Evolutionary conservation across 2,329 filamentous ascomycete genomes (phyloP).

Genomic region (Albifimbria verrucaria): DNA sequence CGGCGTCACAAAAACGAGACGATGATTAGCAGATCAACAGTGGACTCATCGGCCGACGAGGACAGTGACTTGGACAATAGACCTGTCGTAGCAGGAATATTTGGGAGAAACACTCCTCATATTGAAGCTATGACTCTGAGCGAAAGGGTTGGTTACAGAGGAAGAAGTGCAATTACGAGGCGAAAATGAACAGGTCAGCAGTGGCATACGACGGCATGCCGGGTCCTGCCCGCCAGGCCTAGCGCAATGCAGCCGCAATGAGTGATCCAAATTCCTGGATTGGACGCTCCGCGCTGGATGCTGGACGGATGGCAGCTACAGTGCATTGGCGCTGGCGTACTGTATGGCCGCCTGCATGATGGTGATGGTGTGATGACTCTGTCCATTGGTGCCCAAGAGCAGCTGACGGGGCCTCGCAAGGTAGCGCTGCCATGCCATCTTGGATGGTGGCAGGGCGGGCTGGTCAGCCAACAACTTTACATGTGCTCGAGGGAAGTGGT

Average conservation of each 20-base stretch:
- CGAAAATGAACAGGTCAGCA: not conserved
- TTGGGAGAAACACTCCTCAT: not conserved
- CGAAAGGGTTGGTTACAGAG: not conserved
- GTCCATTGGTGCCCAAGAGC: not conserved
- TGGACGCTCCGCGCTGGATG: not conserved
- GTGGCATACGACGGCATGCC: not conserved
- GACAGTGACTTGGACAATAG: too few relatives aligned
- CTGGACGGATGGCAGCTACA: not conserved
- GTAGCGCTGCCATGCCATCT: too few relatives aligned
- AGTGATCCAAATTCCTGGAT: not conserved
- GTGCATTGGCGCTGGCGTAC: not conserved
- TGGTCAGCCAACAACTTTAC: too few relatives aligned
- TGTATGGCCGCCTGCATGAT: not conserved
- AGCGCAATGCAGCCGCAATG: not conserved
- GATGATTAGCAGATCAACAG: too few relatives aligned
- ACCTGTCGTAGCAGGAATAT: not conserved
- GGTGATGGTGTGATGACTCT: not conserved
- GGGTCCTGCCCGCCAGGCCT: not conserved
- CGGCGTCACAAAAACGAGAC: too few relatives aligned
- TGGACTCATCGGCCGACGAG: too few relatives aligned
- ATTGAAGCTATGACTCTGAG: not conserved
- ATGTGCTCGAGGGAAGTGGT: too few relatives aligned
- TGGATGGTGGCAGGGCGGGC: too few relatives aligned
- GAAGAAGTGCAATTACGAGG: not conserved
- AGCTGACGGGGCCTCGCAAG: too few relatives aligned